phyloP scores from a whole-genome alignment of 208 protist genomes.

The Leishmania arabica region DNA sequence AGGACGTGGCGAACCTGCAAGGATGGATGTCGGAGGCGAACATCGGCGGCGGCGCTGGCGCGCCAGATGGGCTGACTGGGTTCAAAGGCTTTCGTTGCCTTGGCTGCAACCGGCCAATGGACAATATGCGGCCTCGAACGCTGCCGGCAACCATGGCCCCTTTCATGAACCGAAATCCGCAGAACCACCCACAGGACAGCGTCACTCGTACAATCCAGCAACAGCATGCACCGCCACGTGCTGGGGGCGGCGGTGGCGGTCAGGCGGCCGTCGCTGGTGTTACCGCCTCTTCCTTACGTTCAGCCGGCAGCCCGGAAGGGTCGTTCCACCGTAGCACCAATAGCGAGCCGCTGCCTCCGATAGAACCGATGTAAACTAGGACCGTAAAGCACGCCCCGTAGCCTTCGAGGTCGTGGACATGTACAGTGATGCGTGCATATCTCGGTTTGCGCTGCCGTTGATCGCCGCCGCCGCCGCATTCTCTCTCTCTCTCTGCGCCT shows the following conservation, averaged over 20 bases:
- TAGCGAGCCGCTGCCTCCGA: constrained; percentile 31
- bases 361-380: constrained; percentile 22
- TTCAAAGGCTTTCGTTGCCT: constrained; percentile 91
- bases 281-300: neutral
- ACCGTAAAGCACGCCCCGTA: neutral
- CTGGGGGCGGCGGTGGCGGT: neutral
- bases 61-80: constrained; percentile 77
- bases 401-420: neutral
- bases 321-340: constrained; percentile 30
- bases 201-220: constrained; percentile 72
- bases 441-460: neutral
- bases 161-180: constrained; percentile 80
- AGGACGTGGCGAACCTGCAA: constrained; percentile 80
- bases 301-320: constrained; percentile 12
- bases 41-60: constrained; percentile 28
- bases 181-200: constrained; percentile 70
- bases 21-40: constrained; percentile 54
- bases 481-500: no score
- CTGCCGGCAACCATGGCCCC: constrained; percentile 56
- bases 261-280: neutral
- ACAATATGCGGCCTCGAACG: constrained; percentile 74
- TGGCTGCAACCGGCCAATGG: constrained; percentile 84
- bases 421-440: neutral
- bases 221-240: constrained; percentile 42
- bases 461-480: neutral